Evolutionary conservation across 108 stramenopile genomes (phyloP), one percentile per base, ranked within the genome.

Genomic region (Skeletonema tropicum): DNA sequence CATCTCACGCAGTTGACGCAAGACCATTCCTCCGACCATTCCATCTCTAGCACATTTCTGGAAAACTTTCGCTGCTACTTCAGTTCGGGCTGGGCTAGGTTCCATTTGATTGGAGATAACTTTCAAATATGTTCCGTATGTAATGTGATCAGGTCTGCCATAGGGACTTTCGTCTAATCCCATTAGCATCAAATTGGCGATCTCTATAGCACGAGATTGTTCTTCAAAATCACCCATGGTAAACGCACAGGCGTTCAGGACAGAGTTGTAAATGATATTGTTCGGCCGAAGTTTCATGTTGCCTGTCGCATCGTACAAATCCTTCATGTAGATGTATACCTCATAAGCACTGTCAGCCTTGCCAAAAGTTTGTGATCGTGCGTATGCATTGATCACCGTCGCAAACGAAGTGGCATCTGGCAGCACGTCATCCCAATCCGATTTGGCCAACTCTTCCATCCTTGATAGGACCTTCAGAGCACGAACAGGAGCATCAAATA

Each of bases 61-160:
- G 71, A 92, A 88, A 13, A 92, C 64, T 7, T 84, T 67, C 38
- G 84, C 77, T 15, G 86, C 79, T 26, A 92, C 66, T 65, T 89
- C 75, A 63, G 81, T 60, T 55, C 88, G 82, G 26, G 81, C 69
- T 45, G 74, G 52, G 42, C 84, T 79, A 26, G 33, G 38, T 3
- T 88, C 86, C 88, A 94, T 91, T 68, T 84, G 89, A 74, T 91
- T 90, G 29, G 78, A 66, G 48, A 88, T 89, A 1, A 87, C 90
- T 48, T 91, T 90, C 39, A 94, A 71, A 60, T 90, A 90, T n/a
- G 87, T 90, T 21, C 93, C 93, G 63, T 94, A 94, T 2, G 93
- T 91, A 31, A 91, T 76, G 25, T 91, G 88, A 64, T 94, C 89
- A 9, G 90, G 86, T 25, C 70, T 85, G 5, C 87, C 87, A 42